Evolutionary conservation across 495 filamentous ascomycete species (phyloP), one percentile per base, ranked within the genome.

Genomic region (Aspergillus olivimuriae): DNA sequence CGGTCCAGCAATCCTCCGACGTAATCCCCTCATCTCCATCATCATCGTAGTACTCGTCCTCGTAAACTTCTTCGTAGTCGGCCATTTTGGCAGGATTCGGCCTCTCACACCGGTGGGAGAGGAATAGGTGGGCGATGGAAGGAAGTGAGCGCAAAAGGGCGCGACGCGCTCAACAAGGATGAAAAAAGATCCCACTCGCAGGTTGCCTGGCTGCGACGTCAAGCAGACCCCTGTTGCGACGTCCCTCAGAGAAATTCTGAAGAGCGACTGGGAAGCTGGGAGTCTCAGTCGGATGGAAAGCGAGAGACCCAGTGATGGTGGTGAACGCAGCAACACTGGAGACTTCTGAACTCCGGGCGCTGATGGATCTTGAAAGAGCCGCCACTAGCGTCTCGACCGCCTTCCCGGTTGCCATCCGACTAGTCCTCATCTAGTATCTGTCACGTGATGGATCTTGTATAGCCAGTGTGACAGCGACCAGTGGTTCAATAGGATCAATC

Each of bases 1-100:
- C 94, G 34, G 83, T 84, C 92, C 92, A 99, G 68, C 87, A 94
- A 62, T 97, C 92, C 66, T 97, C 92, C 33, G 90, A 87, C 28
- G 71, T 79, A 46, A 81, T 74, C 34, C 76, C 73, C 41, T 84
- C 78, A 41, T 91, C 84, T 38, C 83, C 80, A 46, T 80, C 83
- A n/a, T 28, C 24, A 47, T 81, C 75, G 43, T 75, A 74, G 46
- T 71, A 72, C 44, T 70, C 69, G 40, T 76, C 73, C 44, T 73
- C 70, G 47, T 75, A 75, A 6, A 55, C 47, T 40, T 76, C 69
- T 30, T 72, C 71, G 56, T 75, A 76, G 34, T 72, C 68, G 22
- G 72, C 74, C 76, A 80, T 80, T 33, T 44, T 72, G 52, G 38
- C 50, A 37, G 30, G 30, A 24, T 44, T 38, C 15, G 26, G 24